Base-by-base conservation (phyloP, 176 grass and related monocot species). In the Bolboschoenus planiculmis region DNA sequence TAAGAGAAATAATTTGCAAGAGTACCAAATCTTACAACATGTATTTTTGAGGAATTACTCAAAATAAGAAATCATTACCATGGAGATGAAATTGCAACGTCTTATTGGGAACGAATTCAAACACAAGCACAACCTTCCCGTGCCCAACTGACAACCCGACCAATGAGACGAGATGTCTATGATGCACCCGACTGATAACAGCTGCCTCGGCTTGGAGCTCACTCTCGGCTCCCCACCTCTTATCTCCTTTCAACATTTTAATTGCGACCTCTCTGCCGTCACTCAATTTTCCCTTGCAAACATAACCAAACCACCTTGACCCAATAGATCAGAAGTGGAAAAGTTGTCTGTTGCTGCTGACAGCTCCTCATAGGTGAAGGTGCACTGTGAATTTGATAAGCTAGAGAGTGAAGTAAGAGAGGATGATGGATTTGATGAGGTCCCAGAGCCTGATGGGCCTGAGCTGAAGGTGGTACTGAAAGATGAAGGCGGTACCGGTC, bases 221-320 rank as follows among this genome's bases (percentile, higher is more conserved):
- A 5, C 26, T 59, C 27, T 87, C 86, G 3, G 70, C 70, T 5
- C 51, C 80, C 80, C 61, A 54, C 10, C 54, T 70, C 39, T 82
- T 78, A 27, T 62, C 86, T 29, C 51, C 86, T 61, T 87, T 87
- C 29, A 87, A 20, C 50, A 83, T 72, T 66, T 87, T 87, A 31
- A 83, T 50, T 5, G 86, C 86, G 1, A 87, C 55, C 23, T 63
- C 53, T 36, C 40, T 78, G 44, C 79, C 80, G 6, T 78, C 86
- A 55, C 68, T 31, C 34, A 87, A 68, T 11, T 29, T 64, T 39
- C 86, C 86, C 34, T 87, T 87, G 40, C 83, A 87, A 78, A 87
- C 86, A 50, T 18, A 87, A 27, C 86, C 86, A 73, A 87, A 23
- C 86, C 86, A 1, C 86, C 86, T 87, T 87, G 70, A 33, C 86